Conservation (phyloP, 208 protist genomes). For the Crithidia expoeki region DNA sequence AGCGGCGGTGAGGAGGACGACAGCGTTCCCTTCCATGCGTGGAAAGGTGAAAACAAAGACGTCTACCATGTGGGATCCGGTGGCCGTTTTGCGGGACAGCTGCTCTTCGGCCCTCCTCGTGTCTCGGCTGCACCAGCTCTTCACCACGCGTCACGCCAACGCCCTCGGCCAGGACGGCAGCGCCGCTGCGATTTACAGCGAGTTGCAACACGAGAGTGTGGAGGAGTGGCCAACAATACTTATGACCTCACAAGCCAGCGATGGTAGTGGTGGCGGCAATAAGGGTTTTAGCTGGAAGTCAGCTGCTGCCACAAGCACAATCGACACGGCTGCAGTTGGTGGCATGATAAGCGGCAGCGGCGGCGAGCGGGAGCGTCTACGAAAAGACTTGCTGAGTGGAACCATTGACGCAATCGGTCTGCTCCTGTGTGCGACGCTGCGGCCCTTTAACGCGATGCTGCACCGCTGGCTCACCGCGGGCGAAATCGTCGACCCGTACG, state of each 20-base stretch:
- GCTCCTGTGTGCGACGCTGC: constrained; percentile 53
- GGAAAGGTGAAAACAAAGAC: background rate
- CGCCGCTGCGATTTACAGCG: constrained; percentile 16
- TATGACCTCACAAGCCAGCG: background rate
- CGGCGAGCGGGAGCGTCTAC: constrained; percentile 11
- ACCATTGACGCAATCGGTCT: constrained; percentile 60
- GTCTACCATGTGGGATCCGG: constrained; percentile 24
- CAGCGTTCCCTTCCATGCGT: background rate
- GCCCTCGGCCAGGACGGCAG: constrained; percentile 33
- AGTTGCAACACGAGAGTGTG: constrained; percentile 20
- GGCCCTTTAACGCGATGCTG: constrained; percentile 69
- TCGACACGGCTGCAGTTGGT: too few species aligned
- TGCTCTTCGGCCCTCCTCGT: constrained; percentile 73
- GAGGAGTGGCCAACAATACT: background rate
- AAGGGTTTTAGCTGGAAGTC: too few species aligned
- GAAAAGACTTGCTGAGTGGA: constrained; percentile 28
- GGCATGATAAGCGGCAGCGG: too few species aligned
- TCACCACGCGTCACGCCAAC: constrained; percentile 37
- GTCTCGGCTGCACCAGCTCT: constrained; percentile 54
- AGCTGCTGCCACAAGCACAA: too few species aligned
- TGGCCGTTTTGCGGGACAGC: constrained; percentile 18
- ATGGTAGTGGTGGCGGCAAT: background rate
- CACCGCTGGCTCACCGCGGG: constrained; percentile 64
- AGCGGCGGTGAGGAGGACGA: background rate
- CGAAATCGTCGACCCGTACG: constrained; percentile 63